Evolutionary conservation across 1,284 basidiomycete species (phyloP), one percentile per base, ranked within the genome.

Genomic region (Microstroma glucosiphilum): DNA sequence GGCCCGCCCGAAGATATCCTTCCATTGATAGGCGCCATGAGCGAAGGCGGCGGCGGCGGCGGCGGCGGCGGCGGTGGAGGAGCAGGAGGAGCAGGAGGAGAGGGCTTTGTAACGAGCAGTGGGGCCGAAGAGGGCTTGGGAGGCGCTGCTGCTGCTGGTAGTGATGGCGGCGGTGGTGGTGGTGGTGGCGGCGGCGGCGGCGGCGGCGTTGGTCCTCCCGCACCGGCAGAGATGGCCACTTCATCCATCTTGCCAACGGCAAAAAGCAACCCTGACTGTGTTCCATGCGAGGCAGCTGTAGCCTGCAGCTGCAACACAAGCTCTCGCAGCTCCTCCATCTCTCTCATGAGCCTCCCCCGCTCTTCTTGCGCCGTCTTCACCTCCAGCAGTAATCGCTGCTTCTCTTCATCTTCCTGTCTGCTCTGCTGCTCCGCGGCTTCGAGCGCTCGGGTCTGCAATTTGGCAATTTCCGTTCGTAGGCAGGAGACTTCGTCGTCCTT

Each of bases 401-500:
- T 9, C 4, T 55, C 61, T 7, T 61, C 61, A 1, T 51, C 51
- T 57, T 71, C 60, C 46, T 67, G 62, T 13, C 58, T 30, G 26
- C 59, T 55, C 11, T 61, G 53, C 2, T 30, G n/a, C 30, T 63
- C 12, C 58, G 66, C 68, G 23, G 61, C 61, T 48, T 65, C 60
- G 48, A 73, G 60, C 42, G 66, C 61, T 59, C 65, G 68, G 55
- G 70, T 64, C 61, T 73, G 72, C 40, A 73, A 53, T 56, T 70
- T 73, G 30, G 71, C 71, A 6, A 74, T 54, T 46, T 74, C 71
- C 0, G 69, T 55, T 23, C 73, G 66, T 41, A 72, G 60, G 30
- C 65, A 69, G 2, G 78, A 71, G 46, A 91, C 87, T 71, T 87
- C 85, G 17, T 17, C 7, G 56, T 92, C 89, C 72, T 88, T 89